A percentile compares a stretch with the other conserved stretches of the same genome.
Conservation (phyloP, 305 asterid genomes). For the Andrographis paniculata region DNA sequence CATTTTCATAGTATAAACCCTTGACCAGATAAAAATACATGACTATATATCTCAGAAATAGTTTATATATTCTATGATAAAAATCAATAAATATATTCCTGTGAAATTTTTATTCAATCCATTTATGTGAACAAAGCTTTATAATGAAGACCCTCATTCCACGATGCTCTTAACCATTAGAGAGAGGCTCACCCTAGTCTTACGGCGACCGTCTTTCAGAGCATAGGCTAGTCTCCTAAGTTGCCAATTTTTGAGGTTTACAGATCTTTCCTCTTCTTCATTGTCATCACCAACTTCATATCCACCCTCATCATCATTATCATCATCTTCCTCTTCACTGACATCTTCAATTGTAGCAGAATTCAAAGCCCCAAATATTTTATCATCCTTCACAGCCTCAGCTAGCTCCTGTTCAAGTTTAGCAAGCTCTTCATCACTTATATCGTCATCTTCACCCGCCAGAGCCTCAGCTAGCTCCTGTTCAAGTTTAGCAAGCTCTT, state of each 20-base stretch:
- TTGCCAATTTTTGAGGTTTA: constrained; percentile 81
- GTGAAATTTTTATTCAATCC: no score
- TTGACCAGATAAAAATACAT: no score
- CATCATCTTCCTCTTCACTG: constrained; percentile 24
- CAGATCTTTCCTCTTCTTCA: constrained; percentile 48
- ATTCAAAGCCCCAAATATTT: constrained; percentile 41
- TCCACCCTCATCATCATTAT: constrained; percentile 20
- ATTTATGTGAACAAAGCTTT: no score
- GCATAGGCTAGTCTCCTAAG: constrained; percentile 75
- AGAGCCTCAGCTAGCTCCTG: constrained; percentile 22
- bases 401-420: constrained; percentile 77
- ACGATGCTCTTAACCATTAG: no score
- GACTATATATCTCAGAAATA: no score
- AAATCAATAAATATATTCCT: no score
- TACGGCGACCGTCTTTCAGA: constrained; percentile 77
- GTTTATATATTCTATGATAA: no score
- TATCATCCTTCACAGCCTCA: constrained; percentile 80
- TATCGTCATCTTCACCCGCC: constrained; percentile 36
- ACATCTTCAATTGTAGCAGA: constrained; percentile 24
- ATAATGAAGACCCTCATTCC: no score
- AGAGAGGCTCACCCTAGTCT: constrained; percentile 58
- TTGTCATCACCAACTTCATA: constrained; percentile 24
- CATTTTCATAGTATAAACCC: no score
- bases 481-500: constrained; percentile 22
- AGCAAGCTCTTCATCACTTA: constrained; percentile 69